A percentile compares a stretch with the other conserved stretches of the same genome.
These are phyloP conservation scores for Syncephalastrum racemosum DNA, from an alignment of 371 early-diverging fungal species.

Conservation along the genomic window DNA sequence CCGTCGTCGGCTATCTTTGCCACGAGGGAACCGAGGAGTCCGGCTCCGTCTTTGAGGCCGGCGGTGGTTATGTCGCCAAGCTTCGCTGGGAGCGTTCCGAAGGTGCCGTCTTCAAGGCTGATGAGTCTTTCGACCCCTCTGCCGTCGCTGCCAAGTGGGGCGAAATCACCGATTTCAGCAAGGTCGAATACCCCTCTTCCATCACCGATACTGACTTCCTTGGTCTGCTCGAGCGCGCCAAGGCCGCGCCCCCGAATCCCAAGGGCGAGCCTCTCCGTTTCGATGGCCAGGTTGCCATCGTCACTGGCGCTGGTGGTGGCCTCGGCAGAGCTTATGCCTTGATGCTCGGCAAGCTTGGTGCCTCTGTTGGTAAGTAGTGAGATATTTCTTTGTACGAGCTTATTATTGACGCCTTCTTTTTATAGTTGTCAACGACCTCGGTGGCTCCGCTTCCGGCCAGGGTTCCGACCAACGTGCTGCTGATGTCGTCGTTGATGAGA, in stretches of 20 bases:
- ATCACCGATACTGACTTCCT: constrained; percentile 87
- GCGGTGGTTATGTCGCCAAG: constrained; percentile 93
- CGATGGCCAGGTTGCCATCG: constrained; percentile 84
- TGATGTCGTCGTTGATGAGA: constrained; percentile 96
- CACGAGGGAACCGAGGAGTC: constrained; percentile 87
- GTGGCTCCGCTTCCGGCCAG: constrained; percentile 55
- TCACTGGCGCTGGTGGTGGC: constrained; percentile 94
- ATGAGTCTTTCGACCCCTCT: constrained; percentile 83
- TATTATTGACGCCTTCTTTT: constrained; percentile 3
- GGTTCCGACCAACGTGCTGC: constrained; percentile 82
- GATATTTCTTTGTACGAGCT: background rate
- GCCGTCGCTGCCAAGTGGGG: constrained; percentile 75
- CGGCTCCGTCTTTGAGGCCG: constrained; percentile 91
- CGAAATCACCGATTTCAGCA: constrained; percentile 76
- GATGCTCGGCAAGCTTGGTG: constrained; percentile 79
- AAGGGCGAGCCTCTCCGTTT: constrained; percentile 68
- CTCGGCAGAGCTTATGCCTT: constrained; percentile 89
- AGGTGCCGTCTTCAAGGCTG: constrained; percentile 92
- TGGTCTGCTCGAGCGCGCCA: constrained; percentile 76
- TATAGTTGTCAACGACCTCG: constrained; percentile 91
- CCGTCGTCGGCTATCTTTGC: constrained; percentile 91
- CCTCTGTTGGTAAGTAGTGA: constrained; percentile 51
- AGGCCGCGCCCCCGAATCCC: constrained; percentile 59
- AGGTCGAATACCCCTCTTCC: constrained; percentile 72
- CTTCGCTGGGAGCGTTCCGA: constrained; percentile 91